Conservation (phyloP, 1,284 basidiomycete genomes). For the Trichosporon asahii region DNA sequence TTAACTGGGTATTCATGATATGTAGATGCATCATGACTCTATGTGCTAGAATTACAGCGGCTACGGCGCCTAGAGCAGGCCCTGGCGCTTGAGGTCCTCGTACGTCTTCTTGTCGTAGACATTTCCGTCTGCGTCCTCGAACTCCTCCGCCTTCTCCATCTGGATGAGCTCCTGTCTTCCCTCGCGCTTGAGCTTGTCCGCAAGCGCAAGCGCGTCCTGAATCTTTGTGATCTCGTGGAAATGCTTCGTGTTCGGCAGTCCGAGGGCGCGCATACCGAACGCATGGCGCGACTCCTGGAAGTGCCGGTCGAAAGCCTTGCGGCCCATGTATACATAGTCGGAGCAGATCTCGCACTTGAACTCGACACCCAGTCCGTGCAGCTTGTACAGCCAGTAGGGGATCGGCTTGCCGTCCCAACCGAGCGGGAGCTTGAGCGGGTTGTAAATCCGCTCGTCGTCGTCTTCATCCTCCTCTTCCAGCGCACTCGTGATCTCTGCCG, state of each 20-base stretch:
- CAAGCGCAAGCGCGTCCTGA: constrained; percentile 88
- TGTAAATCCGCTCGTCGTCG: constrained; percentile 92
- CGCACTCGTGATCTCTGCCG: constrained; percentile 53
- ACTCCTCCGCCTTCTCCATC: constrained; percentile 90
- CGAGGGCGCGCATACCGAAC: constrained; percentile 96
- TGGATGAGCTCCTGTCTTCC: constrained; percentile 85
- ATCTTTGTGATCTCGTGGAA: constrained; percentile 98
- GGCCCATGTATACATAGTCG: constrained; percentile 89
- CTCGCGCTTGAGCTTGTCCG: constrained; percentile 91
- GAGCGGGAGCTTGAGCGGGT: constrained; percentile 92
- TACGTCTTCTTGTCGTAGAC: constrained; percentile 57
- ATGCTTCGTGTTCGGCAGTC: constrained; percentile 96
- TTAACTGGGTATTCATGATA: neutral
- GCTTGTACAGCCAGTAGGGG: constrained; percentile 97
- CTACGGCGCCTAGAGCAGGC: constrained; percentile 38
- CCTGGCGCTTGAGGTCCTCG: constrained; percentile 50
- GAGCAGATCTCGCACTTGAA: constrained; percentile 98
- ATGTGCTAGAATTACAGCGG: neutral
- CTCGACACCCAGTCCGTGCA: constrained; percentile 95
- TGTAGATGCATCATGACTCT: neutral
- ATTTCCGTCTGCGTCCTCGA: constrained; percentile 95
- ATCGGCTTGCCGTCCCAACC: constrained; percentile 99
- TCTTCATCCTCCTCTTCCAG: constrained; percentile 68
- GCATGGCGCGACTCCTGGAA: constrained; percentile 87
- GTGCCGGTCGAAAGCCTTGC: constrained; percentile 50